phyloP scores from a whole-genome alignment of 2,329 filamentous ascomycete species.

The Colletotrichum navitas region DNA sequence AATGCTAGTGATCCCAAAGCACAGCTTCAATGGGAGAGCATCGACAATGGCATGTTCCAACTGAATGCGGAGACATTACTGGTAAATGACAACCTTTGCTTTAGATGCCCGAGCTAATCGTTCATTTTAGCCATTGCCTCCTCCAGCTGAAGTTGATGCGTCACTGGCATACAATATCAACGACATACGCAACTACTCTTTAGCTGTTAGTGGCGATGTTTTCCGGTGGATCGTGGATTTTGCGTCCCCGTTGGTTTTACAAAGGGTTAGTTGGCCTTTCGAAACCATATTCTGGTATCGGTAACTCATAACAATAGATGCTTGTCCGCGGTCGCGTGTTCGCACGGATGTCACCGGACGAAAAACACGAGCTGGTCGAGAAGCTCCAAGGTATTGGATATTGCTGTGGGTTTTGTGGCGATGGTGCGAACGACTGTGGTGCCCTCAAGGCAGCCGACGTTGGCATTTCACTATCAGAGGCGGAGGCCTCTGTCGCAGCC shows the following conservation, averaged over 20 bases:
- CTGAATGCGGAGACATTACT: slow-evolving; percentile 84
- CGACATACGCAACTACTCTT: slow-evolving; percentile 85
- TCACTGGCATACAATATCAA: slow-evolving; percentile 88
- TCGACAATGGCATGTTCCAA: slow-evolving; percentile 84
- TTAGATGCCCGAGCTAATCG: not conserved
- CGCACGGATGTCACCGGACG: slow-evolving; percentile 98
- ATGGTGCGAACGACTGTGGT: slow-evolving; percentile 97
- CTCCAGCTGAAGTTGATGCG: slow-evolving; percentile 78
- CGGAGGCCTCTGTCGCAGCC: slow-evolving; percentile 97
- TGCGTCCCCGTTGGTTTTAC: slow-evolving; percentile 82
- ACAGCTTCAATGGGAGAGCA: slow-evolving; percentile 88
- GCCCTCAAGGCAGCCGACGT: slow-evolving; percentile 97
- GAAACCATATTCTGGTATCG: not conserved
- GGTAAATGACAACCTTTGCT: slow-evolving; percentile 54
- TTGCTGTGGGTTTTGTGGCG: slow-evolving; percentile 94
- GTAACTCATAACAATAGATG: slow-evolving; percentile 67
- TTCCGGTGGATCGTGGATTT: slow-evolving; percentile 98
- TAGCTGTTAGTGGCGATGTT: slow-evolving; percentile 92
- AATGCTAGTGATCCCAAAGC: slow-evolving; percentile 79
- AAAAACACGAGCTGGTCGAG: slow-evolving; percentile 97
- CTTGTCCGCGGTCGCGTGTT: slow-evolving; percentile 93
- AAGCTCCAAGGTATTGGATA: slow-evolving; percentile 97
- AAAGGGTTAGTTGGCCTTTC: slow-evolving; percentile 65
- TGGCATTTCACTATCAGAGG: slow-evolving; percentile 95
- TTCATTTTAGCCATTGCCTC: slow-evolving; percentile 73